phyloP scores from a whole-genome alignment of 495 filamentous ascomycete genomes.

The Trichocladium uniseriatum region DNA sequence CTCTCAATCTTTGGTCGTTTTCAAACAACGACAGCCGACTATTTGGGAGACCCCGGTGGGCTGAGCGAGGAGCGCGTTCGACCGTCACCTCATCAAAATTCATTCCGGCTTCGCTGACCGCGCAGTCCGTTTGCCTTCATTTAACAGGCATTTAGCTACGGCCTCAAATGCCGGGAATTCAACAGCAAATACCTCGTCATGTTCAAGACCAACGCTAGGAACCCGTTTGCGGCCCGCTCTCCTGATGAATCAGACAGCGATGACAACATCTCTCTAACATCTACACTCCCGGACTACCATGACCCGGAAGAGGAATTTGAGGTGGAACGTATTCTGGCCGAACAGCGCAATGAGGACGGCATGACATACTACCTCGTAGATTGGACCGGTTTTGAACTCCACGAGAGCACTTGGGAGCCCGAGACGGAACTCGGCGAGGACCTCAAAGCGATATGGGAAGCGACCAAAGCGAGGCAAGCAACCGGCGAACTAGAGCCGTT shows the following conservation, averaged over 20 bases:
- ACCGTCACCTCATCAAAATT: too few relatives aligned
- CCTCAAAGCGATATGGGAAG: constrained; percentile 44
- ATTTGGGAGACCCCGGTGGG: too few relatives aligned
- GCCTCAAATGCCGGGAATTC: too few relatives aligned
- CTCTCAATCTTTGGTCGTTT: too few relatives aligned
- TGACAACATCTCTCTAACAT: constrained; percentile 54
- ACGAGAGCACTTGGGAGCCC: constrained; percentile 58
- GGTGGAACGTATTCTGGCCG: constrained; percentile 45
- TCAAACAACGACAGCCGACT: too few relatives aligned
- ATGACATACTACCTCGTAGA: constrained; percentile 49
- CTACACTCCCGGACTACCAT: constrained; percentile 39
- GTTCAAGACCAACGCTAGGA: background rate
- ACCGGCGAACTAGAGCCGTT: constrained; percentile 37
- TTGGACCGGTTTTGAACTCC: constrained; percentile 54
- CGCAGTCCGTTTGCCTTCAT: too few relatives aligned
- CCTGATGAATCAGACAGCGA: constrained; percentile 23
- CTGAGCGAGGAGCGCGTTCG: too few relatives aligned
- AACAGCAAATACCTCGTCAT: background rate
- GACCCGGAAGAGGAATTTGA: constrained; percentile 35
- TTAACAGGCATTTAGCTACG: too few relatives aligned
- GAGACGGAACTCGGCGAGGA: constrained; percentile 41
- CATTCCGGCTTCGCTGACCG: too few relatives aligned
- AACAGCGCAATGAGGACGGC: constrained; percentile 33
- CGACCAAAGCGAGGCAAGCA: constrained; percentile 38
- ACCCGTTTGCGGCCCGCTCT: background rate